phyloP scores from a whole-genome alignment of 1,139 yeast species.

The Debaryomyces psychrophilus region DNA sequence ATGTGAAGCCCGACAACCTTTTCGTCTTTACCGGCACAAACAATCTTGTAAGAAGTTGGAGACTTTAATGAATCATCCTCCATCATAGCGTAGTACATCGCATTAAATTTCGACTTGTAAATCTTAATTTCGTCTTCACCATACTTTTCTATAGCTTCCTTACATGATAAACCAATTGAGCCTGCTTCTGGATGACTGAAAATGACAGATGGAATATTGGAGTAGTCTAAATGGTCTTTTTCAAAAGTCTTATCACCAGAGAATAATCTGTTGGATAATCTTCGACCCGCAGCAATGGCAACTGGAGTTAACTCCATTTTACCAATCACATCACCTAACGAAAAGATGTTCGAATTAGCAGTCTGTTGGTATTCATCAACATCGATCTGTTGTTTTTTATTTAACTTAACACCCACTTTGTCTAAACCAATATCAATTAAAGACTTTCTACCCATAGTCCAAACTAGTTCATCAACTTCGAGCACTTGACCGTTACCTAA shows the following conservation, averaged over 20 bases:
- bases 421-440: slow-evolving; percentile 75
- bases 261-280: slow-evolving; percentile 84
- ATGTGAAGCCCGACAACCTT: slow-evolving; percentile 94
- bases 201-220: slow-evolving; percentile 85
- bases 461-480: slow-evolving; percentile 78
- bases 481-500: slow-evolving; percentile 57
- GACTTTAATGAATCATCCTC: slow-evolving; percentile 67
- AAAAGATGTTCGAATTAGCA: slow-evolving; percentile 67
- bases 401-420: slow-evolving; percentile 67
- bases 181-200: slow-evolving; percentile 99
- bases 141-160: slow-evolving; percentile 72
- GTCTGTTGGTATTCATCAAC: slow-evolving; percentile 91
- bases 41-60: slow-evolving; percentile 84
- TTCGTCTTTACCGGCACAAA: slow-evolving; percentile 79
- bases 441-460: slow-evolving; percentile 94
- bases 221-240: slow-evolving; percentile 76
- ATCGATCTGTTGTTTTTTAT: slow-evolving; percentile 59
- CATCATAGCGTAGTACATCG: slow-evolving; percentile 92
- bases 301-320: slow-evolving; percentile 95
- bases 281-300: slow-evolving; percentile 98
- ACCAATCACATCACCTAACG: slow-evolving; percentile 94
- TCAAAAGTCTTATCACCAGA: slow-evolving; percentile 71
- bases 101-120: slow-evolving; percentile 79
- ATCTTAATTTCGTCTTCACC: slow-evolving; percentile 82
- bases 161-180: slow-evolving; percentile 82